Evolutionary conservation across 2,329 filamentous ascomycete species (phyloP).

Genomic region (Drechslerella dactyloides): DNA sequence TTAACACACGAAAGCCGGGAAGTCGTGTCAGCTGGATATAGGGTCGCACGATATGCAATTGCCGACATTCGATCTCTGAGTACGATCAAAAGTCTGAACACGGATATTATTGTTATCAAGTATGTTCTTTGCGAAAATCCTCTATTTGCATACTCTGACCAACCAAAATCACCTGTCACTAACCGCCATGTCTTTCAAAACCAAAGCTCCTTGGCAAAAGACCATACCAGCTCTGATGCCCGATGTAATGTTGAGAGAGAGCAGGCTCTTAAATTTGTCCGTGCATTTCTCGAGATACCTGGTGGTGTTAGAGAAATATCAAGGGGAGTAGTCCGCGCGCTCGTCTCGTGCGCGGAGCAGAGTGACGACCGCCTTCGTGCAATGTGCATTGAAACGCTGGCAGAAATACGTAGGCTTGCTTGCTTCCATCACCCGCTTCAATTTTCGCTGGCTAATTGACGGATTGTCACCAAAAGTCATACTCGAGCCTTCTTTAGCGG

Average conservation of each 20-base stretch:
- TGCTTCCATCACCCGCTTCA: background rate
- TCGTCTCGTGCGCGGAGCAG: constrained; percentile 88
- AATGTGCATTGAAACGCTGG: constrained; percentile 90
- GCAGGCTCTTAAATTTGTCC: constrained; percentile 93
- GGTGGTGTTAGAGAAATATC: constrained; percentile 88
- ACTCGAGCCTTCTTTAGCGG: constrained; percentile 78
- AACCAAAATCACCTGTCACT: background rate
- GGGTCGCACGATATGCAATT: constrained; percentile 91
- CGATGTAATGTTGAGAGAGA: constrained; percentile 97
- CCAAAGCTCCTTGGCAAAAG: constrained; percentile 45
- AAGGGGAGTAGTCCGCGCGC: constrained; percentile 81
- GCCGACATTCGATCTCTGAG: constrained; percentile 88
- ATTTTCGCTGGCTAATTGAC: background rate
- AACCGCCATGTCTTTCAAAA: background rate
- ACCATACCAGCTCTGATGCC: constrained; percentile 57
- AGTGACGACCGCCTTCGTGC: constrained; percentile 82
- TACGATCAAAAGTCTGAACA: constrained; percentile 85
- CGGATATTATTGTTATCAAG: constrained; percentile 87
- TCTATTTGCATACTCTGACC: background rate
- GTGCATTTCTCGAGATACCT: constrained; percentile 94
- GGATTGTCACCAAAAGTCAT: constrained; percentile 63
- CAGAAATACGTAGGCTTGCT: constrained; percentile 69
- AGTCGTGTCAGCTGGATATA: constrained; percentile 91
- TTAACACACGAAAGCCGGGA: constrained; percentile 93
- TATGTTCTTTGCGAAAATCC: constrained; percentile 56